These are phyloP conservation scores for Lichtheimia hyalospora DNA, from an alignment of 371 early-diverging fungal genomes.

Conservation along the genomic window DNA sequence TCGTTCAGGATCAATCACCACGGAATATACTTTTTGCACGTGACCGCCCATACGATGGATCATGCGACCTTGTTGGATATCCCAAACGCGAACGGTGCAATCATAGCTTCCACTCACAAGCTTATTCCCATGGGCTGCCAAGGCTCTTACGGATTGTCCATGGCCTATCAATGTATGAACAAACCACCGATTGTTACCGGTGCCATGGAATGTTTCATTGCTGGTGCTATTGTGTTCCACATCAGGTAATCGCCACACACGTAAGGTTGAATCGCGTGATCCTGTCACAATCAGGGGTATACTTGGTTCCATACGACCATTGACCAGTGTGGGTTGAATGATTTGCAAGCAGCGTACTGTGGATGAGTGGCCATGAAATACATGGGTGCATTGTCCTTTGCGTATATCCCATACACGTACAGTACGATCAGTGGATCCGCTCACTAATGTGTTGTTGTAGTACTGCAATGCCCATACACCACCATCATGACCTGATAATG, in stretches of 20 bases:
- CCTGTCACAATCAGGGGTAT: conserved; percentile 93
- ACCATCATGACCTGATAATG: conserved; percentile 92
- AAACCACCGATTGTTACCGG: conserved; percentile 57
- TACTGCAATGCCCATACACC: conserved; percentile 98
- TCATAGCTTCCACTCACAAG: conserved; percentile 98
- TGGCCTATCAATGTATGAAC: conserved; percentile 86
- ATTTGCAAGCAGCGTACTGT: conserved; percentile 96
- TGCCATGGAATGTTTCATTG: conserved; percentile 50
- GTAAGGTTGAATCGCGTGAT: conserved; percentile 93
- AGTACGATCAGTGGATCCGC: conserved; percentile 96
- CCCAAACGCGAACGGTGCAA: conserved; percentile 92
- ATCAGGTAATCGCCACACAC: conserved; percentile 94
- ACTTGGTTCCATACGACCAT: conserved; percentile 60
- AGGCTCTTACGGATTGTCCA: conserved; percentile 88
- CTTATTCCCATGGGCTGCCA: conserved; percentile 87
- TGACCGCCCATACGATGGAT: conserved; percentile 82
- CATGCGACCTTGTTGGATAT: conserved; percentile 68
- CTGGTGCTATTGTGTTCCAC: conserved; percentile 59
- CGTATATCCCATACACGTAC: conserved; percentile 97
- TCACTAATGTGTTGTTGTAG: conserved; percentile 83
- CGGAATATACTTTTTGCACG: conserved; percentile 89
- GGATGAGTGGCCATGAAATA: conserved; percentile 92
- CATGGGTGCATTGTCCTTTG: conserved; percentile 82
- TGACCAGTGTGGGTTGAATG: conserved; percentile 70
- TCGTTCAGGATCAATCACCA: conserved; percentile 81